Conservation (phyloP, 805 yeast species). For the Debaryomyces castellii region DNA sequence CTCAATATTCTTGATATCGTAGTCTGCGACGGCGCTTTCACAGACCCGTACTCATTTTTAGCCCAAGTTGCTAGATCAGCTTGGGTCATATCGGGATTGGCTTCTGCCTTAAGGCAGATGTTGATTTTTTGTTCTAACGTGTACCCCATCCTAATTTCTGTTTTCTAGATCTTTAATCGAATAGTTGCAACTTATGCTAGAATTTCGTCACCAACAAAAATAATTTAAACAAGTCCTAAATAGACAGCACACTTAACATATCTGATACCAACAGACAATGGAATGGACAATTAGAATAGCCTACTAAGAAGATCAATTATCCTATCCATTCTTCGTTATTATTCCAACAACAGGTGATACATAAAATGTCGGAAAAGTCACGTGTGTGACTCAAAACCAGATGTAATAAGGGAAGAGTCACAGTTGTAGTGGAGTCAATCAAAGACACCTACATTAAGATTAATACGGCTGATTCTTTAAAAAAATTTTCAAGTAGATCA, state of each 20-base stretch:
- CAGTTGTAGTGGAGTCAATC: too few relatives aligned
- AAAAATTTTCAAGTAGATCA: too few relatives aligned
- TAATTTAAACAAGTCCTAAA: neutral
- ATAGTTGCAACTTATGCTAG: neutral
- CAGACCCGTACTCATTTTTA: slow-evolving; percentile 48
- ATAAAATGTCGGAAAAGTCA: neutral
- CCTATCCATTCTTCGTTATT: neutral
- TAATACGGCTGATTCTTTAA: too few relatives aligned
- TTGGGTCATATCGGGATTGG: slow-evolving; percentile 70
- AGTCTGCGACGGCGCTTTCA: slow-evolving; percentile 62
- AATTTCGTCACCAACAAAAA: neutral
- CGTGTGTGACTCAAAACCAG: neutral
- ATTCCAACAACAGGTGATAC: neutral
- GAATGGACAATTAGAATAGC: too few relatives aligned
- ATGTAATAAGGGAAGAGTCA: neutral
- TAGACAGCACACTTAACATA: neutral
- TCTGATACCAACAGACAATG: neutral
- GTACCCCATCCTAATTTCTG: slow-evolving; percentile 44
- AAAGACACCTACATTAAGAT: too few relatives aligned
- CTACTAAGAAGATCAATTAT: neutral
- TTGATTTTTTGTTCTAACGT: slow-evolving; percentile 64
- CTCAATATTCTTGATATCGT: slow-evolving; percentile 63
- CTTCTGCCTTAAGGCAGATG: slow-evolving; percentile 64
- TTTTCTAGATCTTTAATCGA: neutral
- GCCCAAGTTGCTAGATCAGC: slow-evolving; percentile 67